Evolutionary conservation across 192 early-diverging fungal species (phyloP).

Genomic region (Spizellomyces sp.): DNA sequence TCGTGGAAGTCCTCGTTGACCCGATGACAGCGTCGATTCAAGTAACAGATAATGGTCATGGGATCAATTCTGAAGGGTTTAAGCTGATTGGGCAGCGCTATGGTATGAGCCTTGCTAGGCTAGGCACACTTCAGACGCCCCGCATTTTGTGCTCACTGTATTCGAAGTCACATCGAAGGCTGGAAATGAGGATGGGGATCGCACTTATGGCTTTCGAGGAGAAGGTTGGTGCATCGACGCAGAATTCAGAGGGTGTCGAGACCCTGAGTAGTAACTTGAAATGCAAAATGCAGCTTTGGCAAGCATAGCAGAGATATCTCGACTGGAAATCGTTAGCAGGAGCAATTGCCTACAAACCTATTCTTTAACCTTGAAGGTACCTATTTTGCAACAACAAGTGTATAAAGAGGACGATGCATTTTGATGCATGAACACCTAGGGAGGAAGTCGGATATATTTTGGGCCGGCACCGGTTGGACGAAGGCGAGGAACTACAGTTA

Average conservation of each 20-base stretch:
- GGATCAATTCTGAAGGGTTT: slow-evolving; percentile 54
- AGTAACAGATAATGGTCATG: slow-evolving; percentile 65
- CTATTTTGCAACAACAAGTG: neutral
- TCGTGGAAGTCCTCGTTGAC: slow-evolving; percentile 48
- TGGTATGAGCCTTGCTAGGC: slow-evolving; percentile 25
- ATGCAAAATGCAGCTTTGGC: slow-evolving; percentile 43
- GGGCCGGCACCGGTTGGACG: slow-evolving; percentile 41
- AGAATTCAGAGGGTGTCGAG: neutral
- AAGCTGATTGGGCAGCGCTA: slow-evolving; percentile 50
- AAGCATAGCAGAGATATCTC: slow-evolving; percentile 47
- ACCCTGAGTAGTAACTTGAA: neutral
- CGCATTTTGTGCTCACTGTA: neutral
- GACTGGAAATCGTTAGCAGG: slow-evolving; percentile 58
- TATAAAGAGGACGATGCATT: no score
- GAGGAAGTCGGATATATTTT: slow-evolving; percentile 48
- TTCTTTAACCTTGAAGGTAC: slow-evolving; percentile 43
- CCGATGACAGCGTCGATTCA: slow-evolving; percentile 42
- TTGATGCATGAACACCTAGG: slow-evolving; percentile 32
- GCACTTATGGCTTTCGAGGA: slow-evolving; percentile 69
- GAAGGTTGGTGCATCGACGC: slow-evolving; percentile 52
- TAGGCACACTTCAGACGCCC: neutral
- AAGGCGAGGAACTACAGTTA: slow-evolving; percentile 60
- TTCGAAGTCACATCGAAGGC: slow-evolving; percentile 62
- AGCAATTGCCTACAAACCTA: slow-evolving; percentile 41
- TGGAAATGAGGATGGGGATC: slow-evolving; percentile 34